phyloP scores from a whole-genome alignment of 306 rosid species.

The Potentilla sterilis region DNA sequence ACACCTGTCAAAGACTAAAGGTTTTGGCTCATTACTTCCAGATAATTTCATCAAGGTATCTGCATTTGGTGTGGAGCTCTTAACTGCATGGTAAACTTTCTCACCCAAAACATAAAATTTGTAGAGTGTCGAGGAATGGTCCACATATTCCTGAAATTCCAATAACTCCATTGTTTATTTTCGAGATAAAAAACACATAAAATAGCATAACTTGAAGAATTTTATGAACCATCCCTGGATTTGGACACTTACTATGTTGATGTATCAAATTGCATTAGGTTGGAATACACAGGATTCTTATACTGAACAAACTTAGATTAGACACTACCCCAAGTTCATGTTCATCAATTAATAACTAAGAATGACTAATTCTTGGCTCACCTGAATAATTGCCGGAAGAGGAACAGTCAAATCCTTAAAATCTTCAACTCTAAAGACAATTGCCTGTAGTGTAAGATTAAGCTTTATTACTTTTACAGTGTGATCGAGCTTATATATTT shows the following conservation, averaged over 20 bases:
- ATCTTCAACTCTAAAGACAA: slow-evolving; percentile 65
- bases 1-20: slow-evolving; percentile 71
- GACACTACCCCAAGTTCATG: not conserved
- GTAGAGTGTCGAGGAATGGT: slow-evolving; percentile 82
- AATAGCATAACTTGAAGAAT: not conserved
- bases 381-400: slow-evolving; percentile 86
- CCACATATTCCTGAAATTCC: slow-evolving; percentile 76
- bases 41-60: slow-evolving; percentile 46
- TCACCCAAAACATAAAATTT: slow-evolving; percentile 82
- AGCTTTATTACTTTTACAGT: not conserved
- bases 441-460: slow-evolving; percentile 46
- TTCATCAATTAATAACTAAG: not conserved
- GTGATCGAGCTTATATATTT: not conserved
- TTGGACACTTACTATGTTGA: not conserved
- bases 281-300: not conserved
- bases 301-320: not conserved
- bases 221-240: slow-evolving; percentile 6
- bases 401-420: slow-evolving; percentile 69
- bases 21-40: slow-evolving; percentile 51
- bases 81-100: slow-evolving; percentile 70
- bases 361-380: slow-evolving; percentile 24
- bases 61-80: slow-evolving; percentile 77
- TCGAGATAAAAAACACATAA: not conserved
- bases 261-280: not conserved
- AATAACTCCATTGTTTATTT: not conserved